Evolutionary conservation across 352 stramenopile species (phyloP), one percentile per base, ranked within the genome.

Genomic region (Pythium phragmitis): DNA sequence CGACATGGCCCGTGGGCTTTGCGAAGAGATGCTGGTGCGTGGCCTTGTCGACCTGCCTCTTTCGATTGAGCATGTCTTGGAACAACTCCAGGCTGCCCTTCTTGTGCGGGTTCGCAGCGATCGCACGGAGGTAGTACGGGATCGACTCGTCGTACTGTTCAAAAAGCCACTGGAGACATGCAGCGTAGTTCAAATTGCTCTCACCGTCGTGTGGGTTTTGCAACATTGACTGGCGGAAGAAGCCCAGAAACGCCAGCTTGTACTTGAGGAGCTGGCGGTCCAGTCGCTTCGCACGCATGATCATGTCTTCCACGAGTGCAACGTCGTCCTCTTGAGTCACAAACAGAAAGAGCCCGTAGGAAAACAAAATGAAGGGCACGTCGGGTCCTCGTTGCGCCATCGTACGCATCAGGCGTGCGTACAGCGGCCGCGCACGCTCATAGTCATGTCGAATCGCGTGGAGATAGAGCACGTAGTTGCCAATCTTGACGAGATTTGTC

Each of bases 401-500:
- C n/a, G 79, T 82, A 4, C 84, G 77, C 73, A 91, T 72, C 7
- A 94, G 63, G 14, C 76, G 70, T 2, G 67, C 75, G 47, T 93
- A 96, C 17, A 96, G 48, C 1, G 80, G 82, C 13, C 85, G 59
- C 11, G 87, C 87, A 14, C 84, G 83, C 14, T 91, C 85, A 65
- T 94, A 94, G 48, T 94, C 87, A 47, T 93, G 81, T 30, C 65
- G 48, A 41, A 94, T 80, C 7, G 84, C 80, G 65, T 94, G 85
- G 19, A 96, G 57, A 28, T 81, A 96, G 17, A 96, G 58, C 63
- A 87, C 78, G 59, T 93, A 96, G 65, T 96, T 96, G 68, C 80
- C 82, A 68, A 94, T 85, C 53, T 85, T 86, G 3, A 79, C 75
- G 13, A 96, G 65, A 34, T 83, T 82, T 3, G 79, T 90, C 7